Conservation (phyloP, 192 early-diverging fungal species). For the Umbelopsis sp. region DNA sequence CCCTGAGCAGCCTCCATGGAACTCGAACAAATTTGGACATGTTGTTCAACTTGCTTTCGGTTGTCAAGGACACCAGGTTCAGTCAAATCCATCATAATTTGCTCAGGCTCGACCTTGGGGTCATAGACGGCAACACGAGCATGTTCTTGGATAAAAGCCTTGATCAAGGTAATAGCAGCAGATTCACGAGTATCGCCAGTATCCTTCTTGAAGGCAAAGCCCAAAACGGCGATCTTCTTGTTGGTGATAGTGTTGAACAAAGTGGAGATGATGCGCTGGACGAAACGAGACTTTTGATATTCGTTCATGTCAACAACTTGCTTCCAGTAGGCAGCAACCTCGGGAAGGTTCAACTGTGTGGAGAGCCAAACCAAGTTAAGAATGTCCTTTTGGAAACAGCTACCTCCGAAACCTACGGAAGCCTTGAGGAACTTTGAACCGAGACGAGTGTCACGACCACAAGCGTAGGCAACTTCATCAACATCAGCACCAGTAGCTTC, state of each 20-base stretch:
- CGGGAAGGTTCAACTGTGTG: constrained; percentile 78
- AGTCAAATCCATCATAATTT: constrained; percentile 71
- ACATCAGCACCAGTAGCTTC: constrained; percentile 92
- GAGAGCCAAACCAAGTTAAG: constrained; percentile 90
- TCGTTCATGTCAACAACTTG: constrained; percentile 91
- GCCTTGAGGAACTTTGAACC: constrained; percentile 90
- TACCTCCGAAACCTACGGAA: constrained; percentile 92
- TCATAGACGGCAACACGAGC: constrained; percentile 84
- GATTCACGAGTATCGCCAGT: constrained; percentile 93
- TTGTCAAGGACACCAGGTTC: constrained; percentile 57
- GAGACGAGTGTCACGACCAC: constrained; percentile 83
- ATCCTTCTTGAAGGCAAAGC: constrained; percentile 95
- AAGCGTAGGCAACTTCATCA: constrained; percentile 88
- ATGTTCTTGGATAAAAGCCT: constrained; percentile 76
- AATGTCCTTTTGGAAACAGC: constrained; percentile 97
- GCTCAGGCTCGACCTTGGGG: constrained; percentile 77
- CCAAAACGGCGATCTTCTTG: constrained; percentile 78
- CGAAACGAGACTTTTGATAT: constrained; percentile 87
- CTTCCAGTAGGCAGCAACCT: constrained; percentile 94
- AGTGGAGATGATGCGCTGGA: constrained; percentile 65
- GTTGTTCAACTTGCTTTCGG: constrained; percentile 54
- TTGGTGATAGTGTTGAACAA: constrained; percentile 82
- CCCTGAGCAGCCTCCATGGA: constrained; percentile 73
- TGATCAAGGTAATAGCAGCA: constrained; percentile 84
- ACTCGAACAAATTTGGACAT: constrained; percentile 60